Conservation (phyloP, 148 eudicot genomes). For the Vaccinium macrocarpon region DNA sequence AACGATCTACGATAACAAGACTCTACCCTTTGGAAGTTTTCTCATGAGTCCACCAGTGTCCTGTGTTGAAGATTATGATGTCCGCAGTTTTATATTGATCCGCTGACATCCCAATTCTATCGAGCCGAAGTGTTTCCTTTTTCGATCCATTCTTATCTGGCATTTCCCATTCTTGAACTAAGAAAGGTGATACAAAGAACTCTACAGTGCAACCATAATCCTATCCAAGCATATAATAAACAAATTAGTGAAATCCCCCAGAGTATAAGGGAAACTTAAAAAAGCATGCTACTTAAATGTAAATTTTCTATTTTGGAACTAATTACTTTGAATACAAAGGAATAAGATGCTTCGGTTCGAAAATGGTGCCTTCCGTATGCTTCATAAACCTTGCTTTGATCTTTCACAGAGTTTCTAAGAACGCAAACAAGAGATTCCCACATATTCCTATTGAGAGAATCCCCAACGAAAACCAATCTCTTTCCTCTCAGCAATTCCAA, state of each 20-base stretch:
- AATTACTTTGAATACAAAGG: constrained; percentile 78
- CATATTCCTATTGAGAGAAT: constrained; percentile 95
- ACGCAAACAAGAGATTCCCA: constrained; percentile 96
- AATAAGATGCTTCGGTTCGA: constrained; percentile 73
- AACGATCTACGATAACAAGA: background rate
- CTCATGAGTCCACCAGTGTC: constrained; percentile 99
- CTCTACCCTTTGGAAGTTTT: constrained; percentile 82
- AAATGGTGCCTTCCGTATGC: constrained; percentile 67
- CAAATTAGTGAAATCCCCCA: background rate
- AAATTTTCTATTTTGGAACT: background rate
- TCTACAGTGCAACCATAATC: constrained; percentile 74
- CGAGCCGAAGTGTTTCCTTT: constrained; percentile 90
- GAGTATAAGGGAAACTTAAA: background rate
- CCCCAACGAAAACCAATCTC: constrained; percentile 85
- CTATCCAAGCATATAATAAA: constrained; percentile 31
- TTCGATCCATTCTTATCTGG: constrained; percentile 48
- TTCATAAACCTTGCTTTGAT: constrained; percentile 72
- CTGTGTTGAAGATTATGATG: constrained; percentile 76
- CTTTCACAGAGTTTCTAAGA: constrained; percentile 62
- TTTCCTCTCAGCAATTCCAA: constrained; percentile 76
- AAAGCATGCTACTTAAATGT: background rate
- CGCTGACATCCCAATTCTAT: constrained; percentile 51
- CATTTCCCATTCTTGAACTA: constrained; percentile 82
- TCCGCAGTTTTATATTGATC: constrained; percentile 67
- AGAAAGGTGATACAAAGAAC: constrained; percentile 87